Conservation (phyloP, 768 basidiomycete genomes). For the Leucocoprinus sp. region DNA sequence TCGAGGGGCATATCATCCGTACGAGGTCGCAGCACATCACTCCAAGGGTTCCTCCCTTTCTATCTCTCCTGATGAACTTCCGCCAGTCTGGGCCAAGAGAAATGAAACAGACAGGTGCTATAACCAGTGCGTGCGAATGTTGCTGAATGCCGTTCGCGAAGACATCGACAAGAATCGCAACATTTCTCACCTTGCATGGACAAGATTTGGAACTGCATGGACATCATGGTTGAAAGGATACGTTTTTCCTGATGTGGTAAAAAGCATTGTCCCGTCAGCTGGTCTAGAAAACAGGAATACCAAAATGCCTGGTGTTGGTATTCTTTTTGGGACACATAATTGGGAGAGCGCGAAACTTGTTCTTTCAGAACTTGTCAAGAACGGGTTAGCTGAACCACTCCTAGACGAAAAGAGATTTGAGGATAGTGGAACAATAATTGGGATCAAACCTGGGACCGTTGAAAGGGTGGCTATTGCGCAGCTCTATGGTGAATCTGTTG, state of each 20-base stretch:
- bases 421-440: constrained; percentile 17
- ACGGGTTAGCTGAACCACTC: constrained; percentile 39
- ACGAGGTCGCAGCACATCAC: constrained; percentile 52
- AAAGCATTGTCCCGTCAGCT: not conserved
- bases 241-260: constrained; percentile 2
- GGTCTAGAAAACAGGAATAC: not conserved
- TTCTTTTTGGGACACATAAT: constrained; percentile 88
- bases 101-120: constrained; percentile 68
- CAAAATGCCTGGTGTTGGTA: constrained; percentile 33
- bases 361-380: constrained; percentile 46
- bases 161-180: constrained; percentile 22
- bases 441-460: constrained; percentile 44
- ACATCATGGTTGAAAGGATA: constrained; percentile 9
- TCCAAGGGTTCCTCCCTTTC: constrained; percentile 26
- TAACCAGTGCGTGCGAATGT: constrained; percentile 46
- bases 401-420: constrained; percentile 12
- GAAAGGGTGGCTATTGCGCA: constrained; percentile 73
- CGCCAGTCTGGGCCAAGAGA: constrained; percentile 68
- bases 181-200: not conserved
- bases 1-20: constrained; percentile 83
- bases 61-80: constrained; percentile 47
- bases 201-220: not conserved
- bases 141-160: constrained; percentile 48
- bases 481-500: constrained; percentile 55
- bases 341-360: constrained; percentile 57